Evolutionary conservation across 164 flowering plant species (phyloP).

Genomic region (Chloranthus sessilifolius): DNA sequence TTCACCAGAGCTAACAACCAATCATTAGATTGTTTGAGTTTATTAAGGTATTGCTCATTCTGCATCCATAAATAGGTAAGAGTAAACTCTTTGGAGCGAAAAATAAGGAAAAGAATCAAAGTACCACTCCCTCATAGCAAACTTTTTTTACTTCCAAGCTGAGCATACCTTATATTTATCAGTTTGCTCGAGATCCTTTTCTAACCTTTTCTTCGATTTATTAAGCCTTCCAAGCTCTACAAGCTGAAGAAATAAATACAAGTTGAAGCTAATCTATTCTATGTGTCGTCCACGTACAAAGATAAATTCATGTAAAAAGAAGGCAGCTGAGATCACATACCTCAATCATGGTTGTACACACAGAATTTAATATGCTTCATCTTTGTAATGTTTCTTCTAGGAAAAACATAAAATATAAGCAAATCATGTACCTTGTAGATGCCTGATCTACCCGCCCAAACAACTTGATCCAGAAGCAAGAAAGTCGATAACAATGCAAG

Average conservation of each 20-base stretch:
- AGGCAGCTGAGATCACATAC: slow-evolving; percentile 29
- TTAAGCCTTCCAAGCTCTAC: slow-evolving; percentile 93
- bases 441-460: no score
- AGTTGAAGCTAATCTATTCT: no score
- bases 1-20: slow-evolving; percentile 69
- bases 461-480: no score
- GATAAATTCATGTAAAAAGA: not conserved
- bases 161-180: slow-evolving; percentile 53
- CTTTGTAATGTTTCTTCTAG: no score
- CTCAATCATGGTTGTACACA: slow-evolving; percentile 84
- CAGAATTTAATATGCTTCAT: no score
- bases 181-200: slow-evolving; percentile 56
- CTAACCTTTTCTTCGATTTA: slow-evolving; percentile 69
- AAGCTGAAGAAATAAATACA: slow-evolving; percentile 40
- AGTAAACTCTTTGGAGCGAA: not conserved
- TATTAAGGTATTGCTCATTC: slow-evolving; percentile 66
- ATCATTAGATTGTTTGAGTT: slow-evolving; percentile 68
- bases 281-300: not conserved
- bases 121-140: not conserved
- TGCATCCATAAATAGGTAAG: slow-evolving; percentile 31
- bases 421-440: no score
- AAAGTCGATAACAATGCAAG: no score
- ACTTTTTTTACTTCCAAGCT: not conserved
- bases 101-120: not conserved
- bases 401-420: no score